A percentile compares a stretch with the other conserved stretches of the same genome.
Conservation (phyloP, 768 basidiomycete species). For the Leucocoprinus leucothites region DNA sequence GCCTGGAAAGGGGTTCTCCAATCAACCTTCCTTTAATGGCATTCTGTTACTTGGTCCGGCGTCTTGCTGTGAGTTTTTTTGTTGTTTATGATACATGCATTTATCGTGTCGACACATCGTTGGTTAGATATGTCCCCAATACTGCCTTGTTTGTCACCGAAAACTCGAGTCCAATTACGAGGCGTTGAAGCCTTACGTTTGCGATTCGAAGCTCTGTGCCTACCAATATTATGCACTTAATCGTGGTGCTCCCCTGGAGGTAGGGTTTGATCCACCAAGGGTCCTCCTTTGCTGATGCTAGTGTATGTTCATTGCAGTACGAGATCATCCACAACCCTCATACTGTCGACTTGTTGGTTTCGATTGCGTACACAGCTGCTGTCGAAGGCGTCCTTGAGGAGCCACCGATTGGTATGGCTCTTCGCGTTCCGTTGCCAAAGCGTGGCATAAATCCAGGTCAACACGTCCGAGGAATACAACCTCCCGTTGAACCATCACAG, state of each 20-base stretch:
- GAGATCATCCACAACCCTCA: slow-evolving; percentile 64
- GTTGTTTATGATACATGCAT: background rate
- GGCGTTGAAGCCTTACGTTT: slow-evolving; percentile 73
- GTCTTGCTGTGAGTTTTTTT: slow-evolving; percentile 45
- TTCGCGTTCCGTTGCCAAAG: slow-evolving; percentile 46
- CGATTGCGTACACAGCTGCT: slow-evolving; percentile 57
- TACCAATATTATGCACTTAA: slow-evolving; percentile 70
- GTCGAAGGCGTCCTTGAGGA: slow-evolving; percentile 51
- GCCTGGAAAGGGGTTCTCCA: slow-evolving; percentile 25
- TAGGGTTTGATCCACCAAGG: slow-evolving; percentile 21
- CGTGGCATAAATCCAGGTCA: slow-evolving; percentile 2
- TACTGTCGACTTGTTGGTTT: slow-evolving; percentile 67
- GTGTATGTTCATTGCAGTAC: slow-evolving; percentile 38
- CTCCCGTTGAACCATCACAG: too few relatives aligned
- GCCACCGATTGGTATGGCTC: slow-evolving; percentile 57
- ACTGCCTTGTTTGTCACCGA: slow-evolving; percentile 75
- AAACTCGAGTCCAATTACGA: slow-evolving; percentile 49
- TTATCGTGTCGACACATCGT: background rate
- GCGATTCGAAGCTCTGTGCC: slow-evolving; percentile 58
- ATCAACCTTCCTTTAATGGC: slow-evolving; percentile 63
- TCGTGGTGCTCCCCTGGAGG: slow-evolving; percentile 66
- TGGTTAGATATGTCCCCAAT: slow-evolving; percentile 57
- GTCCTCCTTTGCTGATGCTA: background rate
- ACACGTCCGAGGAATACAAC: background rate
- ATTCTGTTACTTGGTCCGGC: slow-evolving; percentile 62